Conservation (phyloP, 768 basidiomycete species). For the Amanita jacksonii region DNA sequence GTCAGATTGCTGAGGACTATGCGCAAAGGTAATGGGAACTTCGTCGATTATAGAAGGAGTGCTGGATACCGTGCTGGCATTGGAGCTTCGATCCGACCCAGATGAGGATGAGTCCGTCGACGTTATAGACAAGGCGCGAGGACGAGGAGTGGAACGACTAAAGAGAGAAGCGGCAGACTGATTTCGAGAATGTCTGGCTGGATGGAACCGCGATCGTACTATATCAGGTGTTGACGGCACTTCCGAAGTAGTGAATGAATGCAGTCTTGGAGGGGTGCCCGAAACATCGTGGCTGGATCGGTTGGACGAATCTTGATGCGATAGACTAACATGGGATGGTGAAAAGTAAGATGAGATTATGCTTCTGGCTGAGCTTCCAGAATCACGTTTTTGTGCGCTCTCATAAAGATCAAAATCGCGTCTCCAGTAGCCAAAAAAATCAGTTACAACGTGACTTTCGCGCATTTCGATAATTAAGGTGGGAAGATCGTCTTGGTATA, state of each 20-base stretch:
- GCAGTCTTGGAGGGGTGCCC: conserved; percentile 14
- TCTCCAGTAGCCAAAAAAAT: conserved; percentile 77
- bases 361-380: conserved; percentile 41
- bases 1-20: conserved; percentile 27
- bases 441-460: conserved; percentile 43
- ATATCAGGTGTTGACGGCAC: background rate
- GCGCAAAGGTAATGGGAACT: conserved; percentile 29
- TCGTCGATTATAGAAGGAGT: conserved; percentile 30
- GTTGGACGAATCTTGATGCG: conserved; percentile 1
- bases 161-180: conserved; percentile 8
- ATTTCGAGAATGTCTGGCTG: conserved; percentile 14
- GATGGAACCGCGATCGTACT: background rate
- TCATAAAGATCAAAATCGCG: conserved; percentile 54
- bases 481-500: conserved; percentile 56
- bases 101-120: conserved; percentile 37
- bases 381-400: conserved; percentile 21
- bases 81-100: conserved; percentile 27
- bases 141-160: conserved; percentile 15
- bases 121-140: conserved; percentile 27
- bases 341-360: conserved; percentile 54
- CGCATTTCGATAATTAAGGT: conserved; percentile 59
- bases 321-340: conserved; percentile 23
- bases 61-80: conserved; percentile 20
- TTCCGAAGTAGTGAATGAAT: conserved; percentile 10
- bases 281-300: background rate